phyloP scores from a whole-genome alignment of 1,284 basidiomycete species.

The Ganoderma boninense region DNA sequence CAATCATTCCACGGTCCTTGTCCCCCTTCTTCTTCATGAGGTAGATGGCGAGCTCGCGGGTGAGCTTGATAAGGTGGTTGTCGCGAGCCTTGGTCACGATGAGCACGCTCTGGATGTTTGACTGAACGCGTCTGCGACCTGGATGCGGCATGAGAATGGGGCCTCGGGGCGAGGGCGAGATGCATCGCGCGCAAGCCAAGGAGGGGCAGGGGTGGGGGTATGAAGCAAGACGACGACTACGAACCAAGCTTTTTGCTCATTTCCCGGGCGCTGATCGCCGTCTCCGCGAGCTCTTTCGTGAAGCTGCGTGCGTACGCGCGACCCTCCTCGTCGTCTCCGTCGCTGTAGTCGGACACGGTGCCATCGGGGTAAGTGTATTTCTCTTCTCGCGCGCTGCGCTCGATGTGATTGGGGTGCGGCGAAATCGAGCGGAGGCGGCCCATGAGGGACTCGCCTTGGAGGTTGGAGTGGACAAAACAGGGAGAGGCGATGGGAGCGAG shows the following conservation, averaged over 20 bases:
- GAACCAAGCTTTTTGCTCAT: slow-evolving; percentile 98
- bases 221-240: slow-evolving; percentile 41
- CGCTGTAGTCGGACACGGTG: slow-evolving; percentile 33
- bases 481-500: slow-evolving; percentile 61
- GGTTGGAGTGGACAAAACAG: slow-evolving; percentile 88
- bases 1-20: slow-evolving; percentile 76
- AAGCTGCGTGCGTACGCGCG: slow-evolving; percentile 77
- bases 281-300: slow-evolving; percentile 95
- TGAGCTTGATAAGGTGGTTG: slow-evolving; percentile 95
- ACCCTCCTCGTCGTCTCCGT: slow-evolving; percentile 54
- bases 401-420: slow-evolving; percentile 50
- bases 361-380: slow-evolving; percentile 40
- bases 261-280: slow-evolving; percentile 95
- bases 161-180: slow-evolving; percentile 13
- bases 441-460: slow-evolving; percentile 76
- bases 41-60: slow-evolving; percentile 94
- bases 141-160: slow-evolving; percentile 33
- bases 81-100: slow-evolving; percentile 99
- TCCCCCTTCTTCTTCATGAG: slow-evolving; percentile 84
- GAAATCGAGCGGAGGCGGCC: slow-evolving; percentile 65
- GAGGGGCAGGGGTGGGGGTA: slow-evolving; percentile 9
- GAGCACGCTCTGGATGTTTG: slow-evolving; percentile 91
- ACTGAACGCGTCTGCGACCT: slow-evolving; percentile 93
- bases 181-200: slow-evolving; percentile 24
- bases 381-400: slow-evolving; percentile 11